These are phyloP conservation scores for Mortierella sp. DNA, from an alignment of 371 early-diverging fungal genomes.

Conservation along the genomic window DNA sequence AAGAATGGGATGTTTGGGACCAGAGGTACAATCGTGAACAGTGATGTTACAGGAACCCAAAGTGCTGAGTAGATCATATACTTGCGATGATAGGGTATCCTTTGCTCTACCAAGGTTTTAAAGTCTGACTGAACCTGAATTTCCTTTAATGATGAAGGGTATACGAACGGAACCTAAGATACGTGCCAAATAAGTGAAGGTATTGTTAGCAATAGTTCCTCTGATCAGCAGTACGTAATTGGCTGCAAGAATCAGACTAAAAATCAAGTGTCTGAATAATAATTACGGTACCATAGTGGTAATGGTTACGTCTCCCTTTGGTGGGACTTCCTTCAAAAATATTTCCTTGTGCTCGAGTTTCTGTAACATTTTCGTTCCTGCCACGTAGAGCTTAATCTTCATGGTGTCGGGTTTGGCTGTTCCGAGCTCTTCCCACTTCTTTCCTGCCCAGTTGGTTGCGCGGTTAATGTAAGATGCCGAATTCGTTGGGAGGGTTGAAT, in stretches of 20 bases:
- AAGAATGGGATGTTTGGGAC: conserved; percentile 87
- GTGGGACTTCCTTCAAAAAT: conserved; percentile 82
- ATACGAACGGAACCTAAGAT: conserved; percentile 60
- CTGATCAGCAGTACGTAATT: background rate
- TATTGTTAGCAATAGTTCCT: background rate
- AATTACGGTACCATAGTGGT: conserved; percentile 58
- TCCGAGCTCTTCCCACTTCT: conserved; percentile 74
- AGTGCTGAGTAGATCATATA: conserved; percentile 79
- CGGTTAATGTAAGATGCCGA: conserved; percentile 65
- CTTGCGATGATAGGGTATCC: conserved; percentile 78
- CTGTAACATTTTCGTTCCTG: conserved; percentile 78
- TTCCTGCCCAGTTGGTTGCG: conserved; percentile 66
- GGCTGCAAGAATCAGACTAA: background rate
- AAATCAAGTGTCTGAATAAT: background rate
- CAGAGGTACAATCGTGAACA: conserved; percentile 81
- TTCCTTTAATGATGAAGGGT: conserved; percentile 60
- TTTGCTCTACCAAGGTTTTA: conserved; percentile 59
- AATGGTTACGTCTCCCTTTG: conserved; percentile 61
- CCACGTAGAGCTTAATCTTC: conserved; percentile 70
- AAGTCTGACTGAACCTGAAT: conserved; percentile 62
- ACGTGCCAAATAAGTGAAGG: background rate
- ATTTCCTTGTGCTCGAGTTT: conserved; percentile 81
- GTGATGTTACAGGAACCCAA: conserved; percentile 77
- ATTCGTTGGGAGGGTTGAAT: conserved; percentile 58
- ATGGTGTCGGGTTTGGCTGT: conserved; percentile 62